Evolutionary conservation across 73 alveolate genomes (phyloP).

Genomic region (Paraurostyla sp.): DNA sequence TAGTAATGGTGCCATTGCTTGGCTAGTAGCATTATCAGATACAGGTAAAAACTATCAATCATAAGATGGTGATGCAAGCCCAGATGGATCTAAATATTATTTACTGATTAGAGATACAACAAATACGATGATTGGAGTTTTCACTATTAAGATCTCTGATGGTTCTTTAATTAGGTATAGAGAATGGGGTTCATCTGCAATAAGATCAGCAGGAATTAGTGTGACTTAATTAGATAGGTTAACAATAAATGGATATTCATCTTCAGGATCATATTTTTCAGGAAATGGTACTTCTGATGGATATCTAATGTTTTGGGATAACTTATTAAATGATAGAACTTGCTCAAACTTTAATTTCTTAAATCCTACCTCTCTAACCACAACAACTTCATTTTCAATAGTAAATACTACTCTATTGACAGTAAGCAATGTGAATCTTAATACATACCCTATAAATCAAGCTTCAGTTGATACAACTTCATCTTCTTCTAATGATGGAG

Average conservation of each 20-base stretch:
- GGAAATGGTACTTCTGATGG: not conserved
- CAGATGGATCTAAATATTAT: conserved; percentile 15
- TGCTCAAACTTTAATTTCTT: no score
- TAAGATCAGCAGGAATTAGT: not conserved
- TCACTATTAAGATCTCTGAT: not conserved
- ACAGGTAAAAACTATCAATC: not conserved
- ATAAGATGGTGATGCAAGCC: not conserved
- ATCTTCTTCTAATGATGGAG: not conserved
- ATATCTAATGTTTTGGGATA: not conserved
- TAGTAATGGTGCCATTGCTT: not conserved
- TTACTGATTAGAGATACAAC: not conserved
- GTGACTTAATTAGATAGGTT: not conserved
- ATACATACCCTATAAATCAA: no score
- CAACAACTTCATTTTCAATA: no score
- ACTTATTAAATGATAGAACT: no score
- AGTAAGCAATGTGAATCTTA: no score
- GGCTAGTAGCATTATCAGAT: not conserved
- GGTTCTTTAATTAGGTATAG: not conserved
- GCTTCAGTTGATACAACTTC: not conserved
- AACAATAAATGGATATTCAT: not conserved
- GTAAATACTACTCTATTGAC: no score
- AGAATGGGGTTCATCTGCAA: not conserved
- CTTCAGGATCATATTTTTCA: not conserved
- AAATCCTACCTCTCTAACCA: no score
- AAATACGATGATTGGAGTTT: not conserved